phyloP scores from a whole-genome alignment of 495 filamentous ascomycete species.

The Annulohypoxylon moriforme region DNA sequence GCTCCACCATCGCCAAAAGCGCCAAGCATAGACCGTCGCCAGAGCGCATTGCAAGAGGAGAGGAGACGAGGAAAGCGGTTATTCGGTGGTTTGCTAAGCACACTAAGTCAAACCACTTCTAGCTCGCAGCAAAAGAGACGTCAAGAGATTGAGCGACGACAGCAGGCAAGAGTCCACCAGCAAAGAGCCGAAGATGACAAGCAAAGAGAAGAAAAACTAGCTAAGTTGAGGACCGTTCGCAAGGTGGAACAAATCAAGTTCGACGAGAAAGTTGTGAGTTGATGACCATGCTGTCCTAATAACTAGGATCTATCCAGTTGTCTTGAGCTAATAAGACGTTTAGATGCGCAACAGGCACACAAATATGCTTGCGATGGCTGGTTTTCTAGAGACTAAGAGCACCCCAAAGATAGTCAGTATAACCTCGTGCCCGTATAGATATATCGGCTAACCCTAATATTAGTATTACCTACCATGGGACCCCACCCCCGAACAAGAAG shows the following conservation, averaged over 20 bases:
- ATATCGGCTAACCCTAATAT: constrained; percentile 41
- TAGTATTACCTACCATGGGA: constrained; percentile 95
- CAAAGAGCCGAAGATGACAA: constrained; percentile 75
- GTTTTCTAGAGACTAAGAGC: constrained; percentile 77
- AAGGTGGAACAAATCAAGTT: constrained; percentile 78
- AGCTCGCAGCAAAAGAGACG: constrained; percentile 75
- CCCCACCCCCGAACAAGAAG: constrained; percentile 64
- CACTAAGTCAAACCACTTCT: constrained; percentile 83
- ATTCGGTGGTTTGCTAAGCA: constrained; percentile 89
- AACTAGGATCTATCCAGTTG: neutral
- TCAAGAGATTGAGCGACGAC: constrained; percentile 88
- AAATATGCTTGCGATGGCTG: constrained; percentile 76
- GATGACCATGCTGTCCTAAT: constrained; percentile 10
- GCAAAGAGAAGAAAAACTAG: constrained; percentile 70
- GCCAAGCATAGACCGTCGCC: constrained; percentile 50
- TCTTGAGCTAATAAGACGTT: constrained; percentile 42
- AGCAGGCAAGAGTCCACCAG: constrained; percentile 82
- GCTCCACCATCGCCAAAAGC: constrained; percentile 50
- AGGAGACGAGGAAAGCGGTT: constrained; percentile 87
- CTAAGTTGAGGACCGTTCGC: constrained; percentile 68
- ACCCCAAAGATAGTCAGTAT: constrained; percentile 80
- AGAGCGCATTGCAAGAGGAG: constrained; percentile 73
- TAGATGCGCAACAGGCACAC: constrained; percentile 85
- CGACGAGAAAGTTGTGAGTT: constrained; percentile 79
- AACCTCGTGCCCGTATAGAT: neutral